Base-by-base conservation (phyloP, 495 filamentous ascomycete species). In the Parathielavia hyrcaniae region DNA sequence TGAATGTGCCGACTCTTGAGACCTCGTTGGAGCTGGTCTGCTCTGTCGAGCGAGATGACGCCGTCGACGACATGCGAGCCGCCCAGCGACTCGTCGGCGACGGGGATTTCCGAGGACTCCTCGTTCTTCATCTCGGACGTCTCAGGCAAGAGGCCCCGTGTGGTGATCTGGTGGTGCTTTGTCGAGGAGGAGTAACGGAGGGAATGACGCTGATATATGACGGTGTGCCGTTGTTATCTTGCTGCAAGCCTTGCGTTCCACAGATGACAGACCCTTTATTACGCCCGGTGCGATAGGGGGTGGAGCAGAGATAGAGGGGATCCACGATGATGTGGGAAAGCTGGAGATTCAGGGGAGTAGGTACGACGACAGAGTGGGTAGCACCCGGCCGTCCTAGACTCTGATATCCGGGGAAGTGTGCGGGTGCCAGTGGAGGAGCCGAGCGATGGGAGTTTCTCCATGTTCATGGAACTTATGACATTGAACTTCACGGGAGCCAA, bases 1-100 rank as follows among this genome's bases (percentile, higher is more conserved):
- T 88, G 85, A 45, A 88, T 74, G 56, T 88, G 85, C 40, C 85
- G 73, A 56, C 81, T 83, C 70, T 85, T 86, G 48, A 89, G 69
- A 45, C 82, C 82, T 36, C 86, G 79, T 65, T 85, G 58, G 8
- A 79, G 71, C 56, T 79, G 75, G 0, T 55, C 45, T 4, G 63
- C 59, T 16, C 19, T 20, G 44, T 68, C 64, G 14, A 70, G 60
- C 0, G 66, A 64, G 12, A 69, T 51, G 40, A 53, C 52, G 32
- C 63, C 61, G 19, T 69, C 65, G 35, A 68, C 22, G 19, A 60
- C 20, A 11, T 54, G 43, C 17, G 41, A 47, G 35, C 46, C 52
- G 17, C 46, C 61, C 16, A 44, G 50, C 8, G 57, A 49, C 55
- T 66, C 56, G 14, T 57, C 58, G 32, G 61, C 52, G 49, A 22